Base-by-base conservation (phyloP, 345 rosid genomes). In the Eutrema japonicum region DNA sequence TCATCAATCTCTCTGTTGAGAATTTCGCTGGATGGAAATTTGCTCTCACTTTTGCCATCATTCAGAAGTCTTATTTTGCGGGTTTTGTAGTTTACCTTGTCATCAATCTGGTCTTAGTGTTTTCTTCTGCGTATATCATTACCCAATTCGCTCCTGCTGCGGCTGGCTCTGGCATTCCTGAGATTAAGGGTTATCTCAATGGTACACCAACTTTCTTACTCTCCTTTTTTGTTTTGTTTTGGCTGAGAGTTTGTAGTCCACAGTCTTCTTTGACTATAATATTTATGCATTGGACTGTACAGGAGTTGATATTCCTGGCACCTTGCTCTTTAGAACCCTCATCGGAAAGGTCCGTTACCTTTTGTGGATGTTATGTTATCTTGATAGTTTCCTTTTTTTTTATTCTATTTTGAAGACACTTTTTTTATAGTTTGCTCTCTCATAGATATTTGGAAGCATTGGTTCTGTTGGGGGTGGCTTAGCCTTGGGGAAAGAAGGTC, bases 121-220 rank as follows among this genome's bases (percentile, higher is more conserved):
- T 89, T 72, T 94, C 98, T 71, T 94, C 97, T 61, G 98, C 88
- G 52, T 91, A 83, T 72, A 91, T 94, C 18, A 63, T 94, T 80
- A 94, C 97, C 0, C 84, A 88, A 8, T 94, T 94, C 36, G 96
- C 98, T 27, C 97, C 98, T 36, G 98, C 96, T n/a, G 98, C 98
- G 9, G 97, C 98, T 78, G 97, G 98, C 58, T 94, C 98, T 80
- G 98, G 97, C 70, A 93, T 94, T 79, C 98, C 98, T 73, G 98
- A 94, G 80, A 89, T 94, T 60, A 91, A 94, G 81, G 98, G 98
- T 72, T 94, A 94, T 84, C 84, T 94, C 79, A 94, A 94, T 72
- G 98, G 98, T 91, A 85, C 50, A 2, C n/a, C 8, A 10, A n/a
- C 12, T 8, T 22, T 12, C 37, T 40, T 2, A 41, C 5, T 5